phyloP scores from a whole-genome alignment of 192 early-diverging fungal genomes.

The Coemansia sp. region DNA sequence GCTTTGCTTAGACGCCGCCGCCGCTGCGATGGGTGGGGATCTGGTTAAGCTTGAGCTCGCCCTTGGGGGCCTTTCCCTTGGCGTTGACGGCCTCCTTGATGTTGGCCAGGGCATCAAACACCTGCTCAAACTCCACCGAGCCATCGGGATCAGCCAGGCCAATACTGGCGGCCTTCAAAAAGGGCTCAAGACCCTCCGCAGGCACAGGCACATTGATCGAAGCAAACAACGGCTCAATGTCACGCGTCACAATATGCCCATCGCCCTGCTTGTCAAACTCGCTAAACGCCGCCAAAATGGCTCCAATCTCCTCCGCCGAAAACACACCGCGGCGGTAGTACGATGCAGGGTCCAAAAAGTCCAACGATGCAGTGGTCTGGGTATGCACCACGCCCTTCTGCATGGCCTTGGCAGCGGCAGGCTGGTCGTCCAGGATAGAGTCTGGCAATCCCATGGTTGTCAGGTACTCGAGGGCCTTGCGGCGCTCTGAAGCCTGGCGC shows the following conservation, averaged over 20 bases:
- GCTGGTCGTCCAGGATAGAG: constrained; percentile 34
- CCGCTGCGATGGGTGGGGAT: constrained; percentile 54
- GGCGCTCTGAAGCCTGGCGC: constrained; percentile 65
- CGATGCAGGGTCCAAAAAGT: constrained; percentile 47
- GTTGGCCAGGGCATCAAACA: constrained; percentile 40
- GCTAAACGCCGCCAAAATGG: constrained; percentile 43
- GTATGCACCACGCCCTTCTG: constrained; percentile 21
- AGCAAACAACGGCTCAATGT: constrained; percentile 34
- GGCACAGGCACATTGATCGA: constrained; percentile 36
- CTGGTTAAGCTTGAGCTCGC: constrained; percentile 39
- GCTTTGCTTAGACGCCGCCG: constrained; percentile 50
- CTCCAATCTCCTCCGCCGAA: constrained; percentile 52
- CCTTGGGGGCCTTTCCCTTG: constrained; percentile 15
- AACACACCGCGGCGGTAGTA: constrained; percentile 53
- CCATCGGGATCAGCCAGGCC: constrained; percentile 7
- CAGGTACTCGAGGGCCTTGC: constrained; percentile 72
- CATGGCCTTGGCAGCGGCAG: neutral
- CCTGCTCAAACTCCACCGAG: constrained; percentile 52
- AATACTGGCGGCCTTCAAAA: constrained; percentile 19
- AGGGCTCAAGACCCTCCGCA: constrained; percentile 4
- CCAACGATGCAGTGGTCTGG: constrained; percentile 22
- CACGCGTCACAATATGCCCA: constrained; percentile 43
- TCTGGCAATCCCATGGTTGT: constrained; percentile 87
- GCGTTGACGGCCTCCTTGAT: constrained; percentile 49
- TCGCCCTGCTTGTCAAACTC: constrained; percentile 47